phyloP scores from a whole-genome alignment of 768 basidiomycete species.

The Lentinula sp. region DNA sequence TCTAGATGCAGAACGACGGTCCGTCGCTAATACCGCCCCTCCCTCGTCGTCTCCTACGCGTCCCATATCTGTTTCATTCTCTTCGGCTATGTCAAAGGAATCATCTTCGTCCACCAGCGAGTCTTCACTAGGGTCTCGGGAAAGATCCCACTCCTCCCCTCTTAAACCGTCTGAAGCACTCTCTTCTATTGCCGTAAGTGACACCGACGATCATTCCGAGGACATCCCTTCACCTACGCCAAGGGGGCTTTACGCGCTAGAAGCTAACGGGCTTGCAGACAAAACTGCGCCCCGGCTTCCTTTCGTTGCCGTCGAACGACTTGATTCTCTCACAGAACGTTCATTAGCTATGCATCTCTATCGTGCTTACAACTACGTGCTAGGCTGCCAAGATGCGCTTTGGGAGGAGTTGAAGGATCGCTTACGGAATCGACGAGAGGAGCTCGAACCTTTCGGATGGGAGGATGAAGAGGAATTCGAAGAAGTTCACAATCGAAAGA shows the following conservation, averaged over 20 bases:
- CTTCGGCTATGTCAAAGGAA: constrained; percentile 35
- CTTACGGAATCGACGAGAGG: constrained; percentile 48
- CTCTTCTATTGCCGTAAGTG: not conserved
- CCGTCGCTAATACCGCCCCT: constrained; percentile 29
- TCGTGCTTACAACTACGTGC: constrained; percentile 51
- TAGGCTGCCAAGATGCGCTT: constrained; percentile 70
- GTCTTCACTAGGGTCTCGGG: constrained; percentile 4
- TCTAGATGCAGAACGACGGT: constrained; percentile 28
- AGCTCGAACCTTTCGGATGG: constrained; percentile 60
- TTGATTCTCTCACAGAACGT: constrained; percentile 45
- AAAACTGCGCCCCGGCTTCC: constrained; percentile 28
- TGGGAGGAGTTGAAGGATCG: constrained; percentile 68
- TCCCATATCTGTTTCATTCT: constrained; percentile 46
- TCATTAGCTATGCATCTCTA: constrained; percentile 70
- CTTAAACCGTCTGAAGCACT: not conserved
- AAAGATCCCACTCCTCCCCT: constrained; percentile 8
- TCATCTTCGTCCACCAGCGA: constrained; percentile 17
- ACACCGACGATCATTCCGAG: constrained; percentile 9
- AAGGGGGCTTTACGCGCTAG: constrained; percentile 36
- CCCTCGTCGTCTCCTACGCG: constrained; percentile 23
- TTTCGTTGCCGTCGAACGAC: constrained; percentile 33
- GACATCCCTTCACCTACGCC: constrained; percentile 14
- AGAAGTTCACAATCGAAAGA: constrained; percentile 47
- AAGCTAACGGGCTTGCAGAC: constrained; percentile 36
- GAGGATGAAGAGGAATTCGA: constrained; percentile 60